Base-by-base conservation (phyloP, 805 yeast genomes). In the Blastobotrys chiropterorum region DNA sequence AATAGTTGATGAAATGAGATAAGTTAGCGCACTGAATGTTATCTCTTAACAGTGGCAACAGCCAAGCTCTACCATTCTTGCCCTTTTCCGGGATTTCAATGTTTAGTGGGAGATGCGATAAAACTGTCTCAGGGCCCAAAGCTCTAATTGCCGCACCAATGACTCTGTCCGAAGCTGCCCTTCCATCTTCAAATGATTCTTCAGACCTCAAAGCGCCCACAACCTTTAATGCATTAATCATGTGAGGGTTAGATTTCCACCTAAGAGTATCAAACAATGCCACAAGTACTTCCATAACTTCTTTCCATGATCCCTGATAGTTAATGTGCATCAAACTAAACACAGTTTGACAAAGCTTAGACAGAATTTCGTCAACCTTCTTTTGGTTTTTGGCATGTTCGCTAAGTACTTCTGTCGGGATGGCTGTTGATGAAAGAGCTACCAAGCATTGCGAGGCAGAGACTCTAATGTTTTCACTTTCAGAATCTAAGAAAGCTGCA, bases 21-120 rank as follows among this genome's bases (percentile, higher is more conserved):
- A 94, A 72, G 46, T 77, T 75, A 1, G 97, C 85, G 61, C 81
- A 78, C 60, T 83, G 78, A 22, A 89, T 85, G 62, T 87, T 82
- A 62, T 90, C 97, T 71, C 97, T 84, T 55, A 94, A 76, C 34
- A 94, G 66, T 8, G 99, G 99, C 57, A 94, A 76, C 60, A 94
- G 64, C 97, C 98, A 94, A 45, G 97, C 97, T 65, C 98, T 80
- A 45, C 97, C 97, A n/a, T 83, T 77, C 43, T 76, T 74, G 31
- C 71, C 68, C 21, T 72, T 60, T 1, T 56, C 66, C 3, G 84
- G 80, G 45, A 77, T 76, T 30, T 76, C 74, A 60, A 94, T 74
- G 63, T 92, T 89, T 62, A 94, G 73, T 4, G 99, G 98, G 34
- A 94, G 74, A 3, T 78, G 72, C 45, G 79, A 68, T 55, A 92